A percentile compares a stretch with the other conserved stretches of the same genome.
These are phyloP conservation scores for Calocybe gambosa DNA, from an alignment of 1,284 basidiomycete genomes.

Conservation along the genomic window DNA sequence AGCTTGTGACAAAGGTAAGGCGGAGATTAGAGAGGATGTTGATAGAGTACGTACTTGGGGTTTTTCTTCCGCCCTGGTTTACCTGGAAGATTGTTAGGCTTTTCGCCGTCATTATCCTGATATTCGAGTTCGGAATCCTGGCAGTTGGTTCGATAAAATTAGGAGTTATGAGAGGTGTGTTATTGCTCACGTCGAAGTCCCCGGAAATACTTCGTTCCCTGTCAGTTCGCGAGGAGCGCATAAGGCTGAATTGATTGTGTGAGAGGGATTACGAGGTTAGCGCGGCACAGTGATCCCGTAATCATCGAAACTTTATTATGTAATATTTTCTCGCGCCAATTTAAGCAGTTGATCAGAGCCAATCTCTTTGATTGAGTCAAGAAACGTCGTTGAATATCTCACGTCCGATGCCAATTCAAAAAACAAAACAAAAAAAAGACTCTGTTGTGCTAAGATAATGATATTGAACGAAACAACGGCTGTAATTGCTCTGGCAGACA, in stretches of 20 bases:
- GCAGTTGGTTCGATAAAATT: slow-evolving; percentile 11
- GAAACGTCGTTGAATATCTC: too few species aligned
- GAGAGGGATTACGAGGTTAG: slow-evolving; percentile 36
- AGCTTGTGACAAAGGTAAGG: slow-evolving; percentile 43
- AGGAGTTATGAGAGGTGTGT: slow-evolving; percentile 2
- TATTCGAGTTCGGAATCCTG: slow-evolving; percentile 64
- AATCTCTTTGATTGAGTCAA: not conserved
- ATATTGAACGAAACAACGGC: too few species aligned
- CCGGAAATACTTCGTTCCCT: slow-evolving; percentile 55
- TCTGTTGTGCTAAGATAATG: too few species aligned
- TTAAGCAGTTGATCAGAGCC: not conserved
- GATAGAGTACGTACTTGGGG: slow-evolving; percentile 52
- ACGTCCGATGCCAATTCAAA: too few species aligned
- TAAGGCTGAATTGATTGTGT: slow-evolving; percentile 31
- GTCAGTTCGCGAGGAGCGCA: slow-evolving; percentile 34
- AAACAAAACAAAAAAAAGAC: too few species aligned
- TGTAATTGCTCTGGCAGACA: too few species aligned
- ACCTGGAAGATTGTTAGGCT: slow-evolving; percentile 36
- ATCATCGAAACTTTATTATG: slow-evolving; percentile 10
- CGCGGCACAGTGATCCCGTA: slow-evolving; percentile 3
- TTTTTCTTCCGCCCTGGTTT: slow-evolving; percentile 83
- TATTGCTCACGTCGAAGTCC: slow-evolving; percentile 42
- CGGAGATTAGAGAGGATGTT: slow-evolving; percentile 24
- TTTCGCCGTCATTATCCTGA: slow-evolving; percentile 30
- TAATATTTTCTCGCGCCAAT: slow-evolving; percentile 2